phyloP scores from a whole-genome alignment of 1,139 yeast species.

The Hemisphaericaspora lyxosophila region DNA sequence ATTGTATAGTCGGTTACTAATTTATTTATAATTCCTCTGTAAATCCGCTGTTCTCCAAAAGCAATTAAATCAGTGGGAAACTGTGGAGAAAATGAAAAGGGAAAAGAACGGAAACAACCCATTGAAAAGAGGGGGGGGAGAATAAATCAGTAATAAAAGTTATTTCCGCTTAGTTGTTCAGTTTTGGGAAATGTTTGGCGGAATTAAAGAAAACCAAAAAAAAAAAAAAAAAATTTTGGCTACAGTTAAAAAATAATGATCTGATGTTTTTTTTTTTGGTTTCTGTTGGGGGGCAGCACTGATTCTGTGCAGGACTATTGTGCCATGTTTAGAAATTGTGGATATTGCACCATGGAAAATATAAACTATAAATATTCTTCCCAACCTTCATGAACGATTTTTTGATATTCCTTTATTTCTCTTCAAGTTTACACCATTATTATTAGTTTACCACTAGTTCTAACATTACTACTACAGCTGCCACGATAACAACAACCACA shows the following conservation, averaged over 20 bases:
- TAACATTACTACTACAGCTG: background rate
- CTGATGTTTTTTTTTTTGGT: background rate
- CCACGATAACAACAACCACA: background rate
- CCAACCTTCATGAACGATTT: background rate
- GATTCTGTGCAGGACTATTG: background rate
- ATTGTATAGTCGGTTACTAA: no score
- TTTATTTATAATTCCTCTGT: no score
- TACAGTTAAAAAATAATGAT: constrained; percentile 1
- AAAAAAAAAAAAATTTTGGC: no score
- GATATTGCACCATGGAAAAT: background rate
- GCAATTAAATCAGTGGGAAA: no score
- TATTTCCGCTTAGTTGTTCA: background rate
- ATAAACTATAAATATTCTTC: background rate
- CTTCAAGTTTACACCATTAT: no score
- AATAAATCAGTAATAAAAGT: background rate
- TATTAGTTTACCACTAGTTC: background rate
- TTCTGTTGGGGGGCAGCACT: background rate
- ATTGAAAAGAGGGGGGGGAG: background rate
- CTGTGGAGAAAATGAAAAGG: no score
- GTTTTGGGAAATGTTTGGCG: background rate
- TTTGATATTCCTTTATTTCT: background rate
- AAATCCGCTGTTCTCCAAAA: no score
- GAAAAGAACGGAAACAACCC: no score
- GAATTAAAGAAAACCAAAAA: background rate
- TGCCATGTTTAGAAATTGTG: background rate